Evolutionary conservation across 169 alveolate genomes (phyloP).

Genomic region (Plasmodium reichenowi): DNA sequence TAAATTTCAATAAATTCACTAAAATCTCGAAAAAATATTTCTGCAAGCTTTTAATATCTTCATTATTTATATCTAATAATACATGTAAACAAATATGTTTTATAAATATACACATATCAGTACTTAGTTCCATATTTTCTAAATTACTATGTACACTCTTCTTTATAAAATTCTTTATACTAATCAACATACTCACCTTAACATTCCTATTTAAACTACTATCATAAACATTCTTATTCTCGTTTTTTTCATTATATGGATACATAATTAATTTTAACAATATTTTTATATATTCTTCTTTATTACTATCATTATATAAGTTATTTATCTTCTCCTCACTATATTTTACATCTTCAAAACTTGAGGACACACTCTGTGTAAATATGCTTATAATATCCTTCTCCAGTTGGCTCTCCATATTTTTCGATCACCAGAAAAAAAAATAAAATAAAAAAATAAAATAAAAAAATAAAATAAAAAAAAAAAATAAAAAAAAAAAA

Average conservation of each 20-base stretch:
- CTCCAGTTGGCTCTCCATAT: constrained; percentile 47
- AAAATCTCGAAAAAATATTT: constrained; percentile 46
- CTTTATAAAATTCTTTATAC: constrained; percentile 59
- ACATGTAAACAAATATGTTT: constrained; percentile 64
- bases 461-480: too few species aligned
- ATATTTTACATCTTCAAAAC: constrained; percentile 37
- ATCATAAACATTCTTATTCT: constrained; percentile 30
- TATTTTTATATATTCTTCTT: constrained; percentile 42
- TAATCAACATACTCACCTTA: constrained; percentile 40
- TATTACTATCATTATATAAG: constrained; percentile 32
- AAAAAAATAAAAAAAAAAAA: too few species aligned
- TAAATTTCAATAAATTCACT: constrained; percentile 19
- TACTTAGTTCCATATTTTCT: constrained; percentile 33
- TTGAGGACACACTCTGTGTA: constrained; percentile 48
- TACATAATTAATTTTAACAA: constrained; percentile 43
- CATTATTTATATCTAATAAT: constrained; percentile 40
- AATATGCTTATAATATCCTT: constrained; percentile 30
- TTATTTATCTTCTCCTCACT: constrained; percentile 32
- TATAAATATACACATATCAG: constrained; percentile 32
- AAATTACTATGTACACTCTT: constrained; percentile 65
- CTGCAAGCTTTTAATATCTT: constrained; percentile 31
- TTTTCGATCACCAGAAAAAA: background rate
- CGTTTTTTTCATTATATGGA: constrained; percentile 38
- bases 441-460: background rate
- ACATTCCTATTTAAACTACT: constrained; percentile 37